These are phyloP conservation scores for Pelagophyceae sp. DNA, from an alignment of 352 stramenopile genomes.

Conservation along the genomic window DNA sequence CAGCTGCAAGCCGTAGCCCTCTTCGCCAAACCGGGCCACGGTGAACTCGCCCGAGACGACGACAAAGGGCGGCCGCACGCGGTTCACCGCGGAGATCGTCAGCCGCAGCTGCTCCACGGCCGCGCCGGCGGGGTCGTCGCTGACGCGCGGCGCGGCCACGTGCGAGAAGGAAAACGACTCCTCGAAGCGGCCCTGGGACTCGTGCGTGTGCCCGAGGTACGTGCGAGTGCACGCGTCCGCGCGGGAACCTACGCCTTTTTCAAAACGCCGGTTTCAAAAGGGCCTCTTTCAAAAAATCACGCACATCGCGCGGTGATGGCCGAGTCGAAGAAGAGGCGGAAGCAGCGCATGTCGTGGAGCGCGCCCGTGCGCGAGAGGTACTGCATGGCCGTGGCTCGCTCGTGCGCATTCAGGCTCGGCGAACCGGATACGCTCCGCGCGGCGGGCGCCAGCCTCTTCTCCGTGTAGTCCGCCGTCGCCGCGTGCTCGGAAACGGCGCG, in stretches of 20 bases:
- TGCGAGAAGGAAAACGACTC: neutral
- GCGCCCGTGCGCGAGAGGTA: neutral
- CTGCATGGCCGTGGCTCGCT: neutral
- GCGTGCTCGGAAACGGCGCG: neutral
- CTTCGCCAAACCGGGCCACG: neutral
- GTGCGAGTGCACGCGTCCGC: neutral
- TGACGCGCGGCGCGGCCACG: neutral
- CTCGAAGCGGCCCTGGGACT: neutral
- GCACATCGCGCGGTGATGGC: neutral
- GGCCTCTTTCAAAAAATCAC: too few species aligned
- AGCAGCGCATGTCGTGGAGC: neutral
- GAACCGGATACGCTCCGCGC: neutral
- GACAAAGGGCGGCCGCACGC: neutral
- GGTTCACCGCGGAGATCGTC: neutral
- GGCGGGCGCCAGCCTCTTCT: constrained; percentile 2
- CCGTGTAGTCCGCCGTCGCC: neutral
- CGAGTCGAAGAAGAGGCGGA: neutral
- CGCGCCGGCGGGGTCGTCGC: neutral
- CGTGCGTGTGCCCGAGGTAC: neutral
- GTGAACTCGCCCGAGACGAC: neutral
- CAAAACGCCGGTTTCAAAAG: too few species aligned
- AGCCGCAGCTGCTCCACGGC: neutral
- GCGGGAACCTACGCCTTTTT: too few species aligned
- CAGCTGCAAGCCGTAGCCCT: neutral
- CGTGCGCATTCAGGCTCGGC: neutral